Evolutionary conservation across 1,284 basidiomycete genomes (phyloP).

Genomic region (Dichomitus squalens): DNA sequence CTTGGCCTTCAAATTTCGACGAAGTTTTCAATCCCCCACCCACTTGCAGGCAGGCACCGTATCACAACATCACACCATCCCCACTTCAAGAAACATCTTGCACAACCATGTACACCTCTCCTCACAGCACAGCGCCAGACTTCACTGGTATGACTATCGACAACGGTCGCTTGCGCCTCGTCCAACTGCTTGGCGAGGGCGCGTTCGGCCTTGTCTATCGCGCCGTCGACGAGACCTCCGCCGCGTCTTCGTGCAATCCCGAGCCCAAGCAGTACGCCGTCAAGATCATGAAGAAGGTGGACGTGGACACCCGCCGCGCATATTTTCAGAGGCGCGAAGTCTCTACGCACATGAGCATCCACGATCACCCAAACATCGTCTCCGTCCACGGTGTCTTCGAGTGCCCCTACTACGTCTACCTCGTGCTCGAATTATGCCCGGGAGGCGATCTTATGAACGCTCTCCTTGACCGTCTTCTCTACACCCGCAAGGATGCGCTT

Average conservation of each 20-base stretch:
- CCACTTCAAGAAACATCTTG: not conserved
- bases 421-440: constrained; percentile 63
- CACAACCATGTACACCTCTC: constrained; percentile 8
- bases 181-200: constrained; percentile 44
- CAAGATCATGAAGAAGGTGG: constrained; percentile 64
- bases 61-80: not conserved
- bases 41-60: not conserved
- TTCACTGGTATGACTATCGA: constrained; percentile 30
- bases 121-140: constrained; percentile 19
- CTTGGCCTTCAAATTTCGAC: not conserved
- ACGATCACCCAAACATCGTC: constrained; percentile 58
- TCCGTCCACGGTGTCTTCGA: constrained; percentile 60
- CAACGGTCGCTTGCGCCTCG: constrained; percentile 40
- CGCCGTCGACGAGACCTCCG: constrained; percentile 51
- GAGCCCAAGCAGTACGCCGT: constrained; percentile 49
- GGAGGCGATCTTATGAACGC: constrained; percentile 66
- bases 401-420: constrained; percentile 55
- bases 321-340: constrained; percentile 31
- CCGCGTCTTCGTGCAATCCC: constrained; percentile 37
- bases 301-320: constrained; percentile 39
- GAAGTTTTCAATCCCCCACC: not conserved
- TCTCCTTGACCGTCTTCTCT: constrained; percentile 52
- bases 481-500: constrained; percentile 50
- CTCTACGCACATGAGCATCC: constrained; percentile 53
- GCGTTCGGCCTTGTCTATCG: constrained; percentile 39